These are phyloP conservation scores for Endoconidiophora polonica DNA, from an alignment of 2,329 filamentous ascomycete species.

Conservation along the genomic window DNA sequence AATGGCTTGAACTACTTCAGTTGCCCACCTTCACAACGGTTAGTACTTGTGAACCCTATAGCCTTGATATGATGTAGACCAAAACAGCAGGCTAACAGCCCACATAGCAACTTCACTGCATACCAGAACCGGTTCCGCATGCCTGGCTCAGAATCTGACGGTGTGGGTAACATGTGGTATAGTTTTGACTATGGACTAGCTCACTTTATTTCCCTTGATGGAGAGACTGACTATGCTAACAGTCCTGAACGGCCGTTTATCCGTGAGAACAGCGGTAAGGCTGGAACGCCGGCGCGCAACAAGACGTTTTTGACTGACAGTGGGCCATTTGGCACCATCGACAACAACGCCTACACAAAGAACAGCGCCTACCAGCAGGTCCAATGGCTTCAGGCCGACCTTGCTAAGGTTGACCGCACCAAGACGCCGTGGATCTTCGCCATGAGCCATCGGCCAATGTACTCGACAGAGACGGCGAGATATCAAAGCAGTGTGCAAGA, in stretches of 20 bases:
- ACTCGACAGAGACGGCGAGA: constrained; percentile 25
- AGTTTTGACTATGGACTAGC: constrained; percentile 37
- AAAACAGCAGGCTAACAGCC: not conserved
- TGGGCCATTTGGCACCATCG: constrained; percentile 31
- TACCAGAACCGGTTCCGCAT: constrained; percentile 35
- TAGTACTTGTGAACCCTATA: not conserved
- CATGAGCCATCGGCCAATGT: constrained; percentile 33
- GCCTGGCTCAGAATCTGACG: constrained; percentile 29
- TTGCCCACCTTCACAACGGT: constrained; percentile 32
- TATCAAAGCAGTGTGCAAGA: constrained; percentile 28
- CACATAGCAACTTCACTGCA: constrained; percentile 27
- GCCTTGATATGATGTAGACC: too few relatives aligned
- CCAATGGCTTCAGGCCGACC: constrained; percentile 29
- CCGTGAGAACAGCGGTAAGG: constrained; percentile 25
- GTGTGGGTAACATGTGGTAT: constrained; percentile 37
- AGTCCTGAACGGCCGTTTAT: constrained; percentile 29
- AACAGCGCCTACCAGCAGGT: constrained; percentile 27
- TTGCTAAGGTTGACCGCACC: constrained; percentile 26
- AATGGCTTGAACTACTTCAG: constrained; percentile 30
- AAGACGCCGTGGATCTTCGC: constrained; percentile 34
- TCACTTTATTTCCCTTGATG: constrained; percentile 31
- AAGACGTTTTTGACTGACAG: constrained; percentile 31
- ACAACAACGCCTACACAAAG: constrained; percentile 24
- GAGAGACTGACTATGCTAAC: constrained; percentile 33
- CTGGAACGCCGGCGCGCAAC: constrained; percentile 23